Base-by-base conservation (phyloP, 495 filamentous ascomycete genomes). In the Aspergillus campestris region DNA sequence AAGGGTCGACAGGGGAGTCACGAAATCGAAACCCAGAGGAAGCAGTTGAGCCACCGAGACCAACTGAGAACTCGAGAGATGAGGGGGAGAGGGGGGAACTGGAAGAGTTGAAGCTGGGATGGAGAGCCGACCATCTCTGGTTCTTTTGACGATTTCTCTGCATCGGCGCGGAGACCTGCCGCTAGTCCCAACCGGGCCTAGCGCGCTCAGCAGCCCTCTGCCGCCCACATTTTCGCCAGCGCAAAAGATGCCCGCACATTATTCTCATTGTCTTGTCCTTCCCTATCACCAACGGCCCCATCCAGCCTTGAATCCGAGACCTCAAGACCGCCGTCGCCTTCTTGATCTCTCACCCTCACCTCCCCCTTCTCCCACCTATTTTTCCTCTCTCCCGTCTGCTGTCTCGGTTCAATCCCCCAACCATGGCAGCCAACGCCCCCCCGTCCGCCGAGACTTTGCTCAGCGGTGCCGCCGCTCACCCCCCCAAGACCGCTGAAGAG, bases 391-490 rank as follows among this genome's bases (percentile, higher is more conserved):
- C 39, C 46, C 36, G 47, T 33, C 38, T 38, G 46, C 50, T 44
- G 34, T 48, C 44, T 55, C 52, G 43, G 38, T 27, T 40, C 48
- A 43, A 39, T 38, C 50, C 49, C 45, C 39, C 44, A 45, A 62
- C 57, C 57, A 91, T 89, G 86, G 82, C 85, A 51, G 77, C 83
- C 69, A 80, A 77, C 60, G 65, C 62, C 50, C 73, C 67, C 50
- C 63, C 74, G 44, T 67, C 71, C 49, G 74, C 74, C 45, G 72
- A 75, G 55, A 70, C 56, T 48, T 67, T 79, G 62, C 71, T 71
- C 70, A 76, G 75, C 59, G 72, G 74, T 56, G 71, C 71, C 40
- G 59, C 65, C 56, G 62, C 59, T 56, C 64, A 72, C 42, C 58
- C 62, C 11, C 65, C 63, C 42, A 67, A 65, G 48, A 65, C 67